Conservation (phyloP, 352 stramenopile genomes). For the Pythium dissimile region DNA sequence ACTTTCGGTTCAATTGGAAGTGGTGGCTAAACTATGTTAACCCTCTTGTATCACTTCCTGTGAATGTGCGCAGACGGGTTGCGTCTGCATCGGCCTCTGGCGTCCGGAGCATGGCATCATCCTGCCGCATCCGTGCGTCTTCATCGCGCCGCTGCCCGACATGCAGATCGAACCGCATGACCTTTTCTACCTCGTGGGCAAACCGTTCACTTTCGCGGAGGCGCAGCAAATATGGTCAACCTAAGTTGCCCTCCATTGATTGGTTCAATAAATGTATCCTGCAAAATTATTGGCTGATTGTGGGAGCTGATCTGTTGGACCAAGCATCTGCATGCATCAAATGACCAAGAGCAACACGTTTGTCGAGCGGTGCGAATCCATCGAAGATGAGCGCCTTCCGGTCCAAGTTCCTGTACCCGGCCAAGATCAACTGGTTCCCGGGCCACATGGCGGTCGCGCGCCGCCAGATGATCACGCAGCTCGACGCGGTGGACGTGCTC, state of each 20-base stretch:
- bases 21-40: no score
- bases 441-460: constrained; percentile 82
- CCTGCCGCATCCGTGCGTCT: constrained; percentile 65
- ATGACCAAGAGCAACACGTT: neutral
- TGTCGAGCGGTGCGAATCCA: no score
- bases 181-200: constrained; percentile 67
- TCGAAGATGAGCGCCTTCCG: constrained; percentile 62
- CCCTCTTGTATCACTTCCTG: no score
- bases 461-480: constrained; percentile 76
- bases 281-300: constrained; percentile 17
- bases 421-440: constrained; percentile 88
- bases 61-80: constrained; percentile 33
- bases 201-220: constrained; percentile 45
- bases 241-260: constrained; percentile 9
- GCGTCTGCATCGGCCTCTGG: constrained; percentile 63
- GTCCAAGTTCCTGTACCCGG: constrained; percentile 69
- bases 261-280: constrained; percentile 8
- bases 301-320: constrained; percentile 9
- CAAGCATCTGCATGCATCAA: neutral
- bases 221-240: constrained; percentile 31
- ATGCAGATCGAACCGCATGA: constrained; percentile 55
- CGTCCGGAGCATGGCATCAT: constrained; percentile 45
- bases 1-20: neutral
- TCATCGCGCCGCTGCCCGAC: constrained; percentile 52
- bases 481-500: constrained; percentile 79